Evolutionary conservation across 805 yeast species (phyloP).

Genomic region (Saccharomycopsis babjevae): DNA sequence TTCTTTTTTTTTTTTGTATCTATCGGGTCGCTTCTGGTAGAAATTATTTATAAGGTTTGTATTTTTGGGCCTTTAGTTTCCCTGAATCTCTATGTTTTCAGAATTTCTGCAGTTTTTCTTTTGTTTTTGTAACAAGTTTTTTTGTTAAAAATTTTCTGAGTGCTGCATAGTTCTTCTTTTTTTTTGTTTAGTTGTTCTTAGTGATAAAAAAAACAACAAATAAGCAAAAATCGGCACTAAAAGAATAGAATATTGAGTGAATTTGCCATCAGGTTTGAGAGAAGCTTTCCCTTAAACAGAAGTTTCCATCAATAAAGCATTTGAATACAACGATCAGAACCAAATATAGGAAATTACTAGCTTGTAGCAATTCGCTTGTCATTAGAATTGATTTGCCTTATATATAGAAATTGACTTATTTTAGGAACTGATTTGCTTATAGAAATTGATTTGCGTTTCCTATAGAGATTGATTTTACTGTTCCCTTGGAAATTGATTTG

Average conservation of each 20-base stretch:
- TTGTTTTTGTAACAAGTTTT: background rate
- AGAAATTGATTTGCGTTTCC: too few species aligned
- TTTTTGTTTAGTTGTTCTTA: background rate
- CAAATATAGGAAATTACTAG: background rate
- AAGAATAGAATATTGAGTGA: background rate
- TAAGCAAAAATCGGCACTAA: background rate
- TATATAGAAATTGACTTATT: too few species aligned
- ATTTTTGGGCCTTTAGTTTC: background rate
- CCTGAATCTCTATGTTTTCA: background rate
- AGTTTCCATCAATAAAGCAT: background rate
- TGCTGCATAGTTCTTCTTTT: background rate
- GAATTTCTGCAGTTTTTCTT: background rate
- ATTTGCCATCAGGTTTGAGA: background rate
- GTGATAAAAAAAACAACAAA: background rate
- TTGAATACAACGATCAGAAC: background rate
- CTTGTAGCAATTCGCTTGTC: too few species aligned
- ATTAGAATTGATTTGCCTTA: too few species aligned
- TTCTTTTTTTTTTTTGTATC: background rate
- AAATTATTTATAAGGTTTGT: too few species aligned
- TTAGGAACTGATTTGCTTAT: too few species aligned
- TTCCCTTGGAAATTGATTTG: too few species aligned
- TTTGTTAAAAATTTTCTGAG: background rate
- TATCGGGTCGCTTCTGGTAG: background rate
- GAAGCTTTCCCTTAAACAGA: background rate
- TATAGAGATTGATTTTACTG: too few species aligned